These are phyloP conservation scores for Rubroshorea leprosula DNA, from an alignment of 345 rosid species.

Conservation along the genomic window DNA sequence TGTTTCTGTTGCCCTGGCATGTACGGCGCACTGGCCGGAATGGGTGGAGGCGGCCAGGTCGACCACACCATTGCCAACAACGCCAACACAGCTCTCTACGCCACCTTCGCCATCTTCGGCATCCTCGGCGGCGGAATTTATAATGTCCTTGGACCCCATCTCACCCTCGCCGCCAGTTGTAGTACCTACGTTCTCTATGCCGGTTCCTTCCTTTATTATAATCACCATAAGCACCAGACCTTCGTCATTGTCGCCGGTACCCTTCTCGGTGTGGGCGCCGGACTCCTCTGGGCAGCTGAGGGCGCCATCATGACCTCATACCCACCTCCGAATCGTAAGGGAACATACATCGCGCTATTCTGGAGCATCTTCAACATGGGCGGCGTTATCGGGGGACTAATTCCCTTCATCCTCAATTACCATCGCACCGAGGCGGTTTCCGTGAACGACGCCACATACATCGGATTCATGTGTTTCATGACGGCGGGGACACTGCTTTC, in stretches of 20 bases:
- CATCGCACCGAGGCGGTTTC: slow-evolving; percentile 39
- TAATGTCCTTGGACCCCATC: slow-evolving; percentile 52
- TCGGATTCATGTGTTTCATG: slow-evolving; percentile 81
- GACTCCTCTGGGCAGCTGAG: slow-evolving; percentile 83
- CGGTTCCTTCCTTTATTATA: slow-evolving; percentile 59
- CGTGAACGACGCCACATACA: slow-evolving; percentile 60
- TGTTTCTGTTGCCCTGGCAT: slow-evolving; percentile 95
- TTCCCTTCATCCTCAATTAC: slow-evolving; percentile 52
- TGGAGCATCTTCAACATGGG: slow-evolving; percentile 72
- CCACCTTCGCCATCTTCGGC: slow-evolving; percentile 51
- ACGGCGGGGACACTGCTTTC: slow-evolving; percentile 44
- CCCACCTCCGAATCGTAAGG: slow-evolving; percentile 73
- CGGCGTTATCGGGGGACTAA: slow-evolving; percentile 63
- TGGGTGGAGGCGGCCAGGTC: slow-evolving; percentile 95
- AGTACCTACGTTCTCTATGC: slow-evolving; percentile 67
- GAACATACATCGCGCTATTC: slow-evolving; percentile 64
- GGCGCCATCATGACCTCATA: slow-evolving; percentile 93
- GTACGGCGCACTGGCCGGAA: slow-evolving; percentile 90
- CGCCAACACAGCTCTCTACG: slow-evolving; percentile 61
- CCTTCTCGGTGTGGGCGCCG: slow-evolving; percentile 73
- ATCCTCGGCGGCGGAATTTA: slow-evolving; percentile 49
- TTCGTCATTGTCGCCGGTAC: slow-evolving; percentile 58
- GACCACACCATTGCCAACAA: slow-evolving; percentile 73
- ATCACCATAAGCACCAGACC: slow-evolving; percentile 47
- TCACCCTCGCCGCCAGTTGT: slow-evolving; percentile 64